Evolutionary conservation across 352 stramenopile genomes (phyloP).

Genomic region (Pythium phragmitis): DNA sequence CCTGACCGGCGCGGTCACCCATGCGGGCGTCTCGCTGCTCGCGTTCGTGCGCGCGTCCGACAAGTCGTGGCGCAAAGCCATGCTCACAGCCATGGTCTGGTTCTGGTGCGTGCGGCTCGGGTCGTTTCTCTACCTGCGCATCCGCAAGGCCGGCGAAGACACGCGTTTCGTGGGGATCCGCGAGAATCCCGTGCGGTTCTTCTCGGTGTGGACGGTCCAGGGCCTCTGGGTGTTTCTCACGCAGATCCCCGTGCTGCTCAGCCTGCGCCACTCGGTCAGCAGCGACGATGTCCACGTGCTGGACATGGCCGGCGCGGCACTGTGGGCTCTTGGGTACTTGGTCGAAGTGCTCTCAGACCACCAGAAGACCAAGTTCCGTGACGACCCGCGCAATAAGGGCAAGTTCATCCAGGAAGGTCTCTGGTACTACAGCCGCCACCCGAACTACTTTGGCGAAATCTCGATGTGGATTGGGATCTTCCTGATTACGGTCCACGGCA

Average conservation of each 20-base stretch:
- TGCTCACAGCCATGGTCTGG: conserved; percentile 70
- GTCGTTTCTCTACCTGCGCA: conserved; percentile 76
- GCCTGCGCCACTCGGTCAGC: conserved; percentile 34
- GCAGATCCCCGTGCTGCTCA: conserved; percentile 63
- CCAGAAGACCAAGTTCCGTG: conserved; percentile 82
- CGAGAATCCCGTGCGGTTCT: conserved; percentile 61
- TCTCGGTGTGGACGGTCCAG: conserved; percentile 81
- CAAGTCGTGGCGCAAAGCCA: conserved; percentile 45
- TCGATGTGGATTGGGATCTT: conserved; percentile 85
- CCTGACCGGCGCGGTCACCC: conserved; percentile 78
- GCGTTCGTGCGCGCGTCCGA: conserved; percentile 31
- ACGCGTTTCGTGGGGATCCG: conserved; percentile 73
- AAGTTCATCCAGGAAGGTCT: conserved; percentile 83
- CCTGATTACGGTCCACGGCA: conserved; percentile 40
- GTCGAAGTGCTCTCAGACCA: conserved; percentile 76
- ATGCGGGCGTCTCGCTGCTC: conserved; percentile 54
- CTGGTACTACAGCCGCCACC: conserved; percentile 90
- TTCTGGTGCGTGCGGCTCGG: conserved; percentile 80
- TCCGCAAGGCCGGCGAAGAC: conserved; percentile 64
- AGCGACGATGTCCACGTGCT: conserved; percentile 27
- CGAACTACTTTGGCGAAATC: conserved; percentile 93
- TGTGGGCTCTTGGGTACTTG: conserved; percentile 72
- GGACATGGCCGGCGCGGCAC: conserved; percentile 40
- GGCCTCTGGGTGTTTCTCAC: conserved; percentile 84
- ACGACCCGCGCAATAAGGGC: conserved; percentile 56